Base-by-base conservation (phyloP, 768 basidiomycete species). In the Jaapia argillacea region DNA sequence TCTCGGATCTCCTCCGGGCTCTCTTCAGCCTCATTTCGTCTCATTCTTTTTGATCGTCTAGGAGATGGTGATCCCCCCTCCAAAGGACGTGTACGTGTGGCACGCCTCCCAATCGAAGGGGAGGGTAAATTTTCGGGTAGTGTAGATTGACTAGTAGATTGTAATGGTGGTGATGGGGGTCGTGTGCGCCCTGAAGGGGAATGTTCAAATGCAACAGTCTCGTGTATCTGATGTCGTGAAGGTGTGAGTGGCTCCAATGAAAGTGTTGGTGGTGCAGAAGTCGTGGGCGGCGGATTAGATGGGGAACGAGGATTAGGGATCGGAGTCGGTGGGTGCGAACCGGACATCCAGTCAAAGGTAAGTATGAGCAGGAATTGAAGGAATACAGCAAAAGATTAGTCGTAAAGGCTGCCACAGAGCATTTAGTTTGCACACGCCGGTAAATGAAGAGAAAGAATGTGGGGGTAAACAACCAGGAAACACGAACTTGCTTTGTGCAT, bases 1-100 rank as follows among this genome's bases (percentile, higher is more conserved):
- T 58, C 59, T 14, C 61, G 56, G 6, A 67, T 64, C 33, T 57
- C 58, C 48, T 57, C 60, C 36, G 66, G 68, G 18, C 67, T 50
- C 66, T 71, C 58, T 70, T 73, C 1, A 68, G 60, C 66, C 69
- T 72, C 24, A 57, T 66, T 55, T 56, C 57, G 42, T 65, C 62
- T 27, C 24, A 44, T 33, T 44, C 26, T 48, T 45, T 48, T 40
- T 44, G 44, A 48, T 28, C 28, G 43, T 44, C 35, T 24, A 22
- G 45, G 39, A 51, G 51, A 44, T 48, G 51, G 36, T 12, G n/a
- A n/a, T n/a, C 28, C 28, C 28, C 28, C 28, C 28, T n/a, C n/a
- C n/a, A n/a, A n/a, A n/a, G n/a, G n/a, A n/a, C n/a, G n/a, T n/a
- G n/a, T n/a, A n/a, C n/a, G n/a, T n/a, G n/a, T n/a, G n/a, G n/a